Evolutionary conservation across 2,329 filamentous ascomycete species (phyloP).

Genomic region (Blumeria graminis): DNA sequence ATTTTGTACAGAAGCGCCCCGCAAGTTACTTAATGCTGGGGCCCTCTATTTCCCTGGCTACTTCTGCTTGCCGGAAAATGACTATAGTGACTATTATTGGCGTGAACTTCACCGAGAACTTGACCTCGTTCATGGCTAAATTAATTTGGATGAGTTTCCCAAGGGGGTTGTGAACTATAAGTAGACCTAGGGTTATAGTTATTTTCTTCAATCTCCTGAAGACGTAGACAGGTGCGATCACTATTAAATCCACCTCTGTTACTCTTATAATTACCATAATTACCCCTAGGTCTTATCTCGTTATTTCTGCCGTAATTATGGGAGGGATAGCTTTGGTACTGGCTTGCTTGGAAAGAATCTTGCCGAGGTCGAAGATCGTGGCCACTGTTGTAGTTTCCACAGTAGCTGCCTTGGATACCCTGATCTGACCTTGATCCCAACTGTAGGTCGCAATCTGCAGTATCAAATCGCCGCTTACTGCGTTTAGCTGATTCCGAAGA

Average conservation of each 20-base stretch:
- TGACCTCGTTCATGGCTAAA: neutral
- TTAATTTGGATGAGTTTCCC: neutral
- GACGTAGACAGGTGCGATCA: neutral
- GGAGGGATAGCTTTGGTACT: neutral
- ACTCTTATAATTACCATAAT: neutral
- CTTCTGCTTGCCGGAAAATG: neutral
- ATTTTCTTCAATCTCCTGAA: neutral
- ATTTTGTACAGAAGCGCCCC: neutral
- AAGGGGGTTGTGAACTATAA: neutral
- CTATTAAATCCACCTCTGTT: neutral
- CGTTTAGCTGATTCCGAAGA: neutral
- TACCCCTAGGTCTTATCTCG: neutral
- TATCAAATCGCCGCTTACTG: neutral
- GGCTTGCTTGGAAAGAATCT: neutral
- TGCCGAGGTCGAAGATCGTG: neutral
- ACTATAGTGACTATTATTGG: neutral
- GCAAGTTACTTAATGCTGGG: neutral
- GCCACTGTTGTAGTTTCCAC: neutral
- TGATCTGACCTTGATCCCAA: neutral
- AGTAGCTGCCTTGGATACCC: neutral
- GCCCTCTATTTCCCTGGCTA: neutral
- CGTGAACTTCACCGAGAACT: neutral
- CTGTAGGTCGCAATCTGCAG: neutral
- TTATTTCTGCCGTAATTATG: neutral
- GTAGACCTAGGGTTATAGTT: neutral